Percentiles rank a stretch among this genome's conserved stretches.
Conservation (phyloP, 2,329 filamentous ascomycete species). For the Calonectria pseudoturangicola region DNA sequence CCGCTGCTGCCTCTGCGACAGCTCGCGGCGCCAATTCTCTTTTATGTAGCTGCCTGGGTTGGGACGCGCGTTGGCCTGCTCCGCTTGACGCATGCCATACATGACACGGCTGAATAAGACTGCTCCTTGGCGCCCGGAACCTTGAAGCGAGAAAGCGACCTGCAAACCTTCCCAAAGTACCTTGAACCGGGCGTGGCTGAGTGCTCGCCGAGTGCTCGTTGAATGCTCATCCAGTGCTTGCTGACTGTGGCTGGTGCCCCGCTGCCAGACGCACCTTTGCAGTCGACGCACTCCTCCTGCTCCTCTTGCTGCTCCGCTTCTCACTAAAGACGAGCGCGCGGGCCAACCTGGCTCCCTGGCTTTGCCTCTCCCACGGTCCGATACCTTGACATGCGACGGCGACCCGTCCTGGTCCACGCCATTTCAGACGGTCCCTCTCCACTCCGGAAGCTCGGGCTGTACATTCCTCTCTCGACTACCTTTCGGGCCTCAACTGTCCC, state of each 20-base stretch:
- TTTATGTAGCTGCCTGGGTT: constrained; percentile 18
- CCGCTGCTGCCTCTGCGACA: background rate
- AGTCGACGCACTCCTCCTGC: constrained; percentile 20
- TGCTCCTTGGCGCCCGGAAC: constrained; percentile 15
- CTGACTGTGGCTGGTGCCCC: constrained; percentile 49
- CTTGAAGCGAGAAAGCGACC: constrained; percentile 3
- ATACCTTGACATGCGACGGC: constrained; percentile 53
- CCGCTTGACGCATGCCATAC: constrained; percentile 25
- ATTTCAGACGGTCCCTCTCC: constrained; percentile 52
- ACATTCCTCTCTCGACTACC: constrained; percentile 46
- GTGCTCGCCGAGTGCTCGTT: background rate
- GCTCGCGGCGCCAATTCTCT: background rate
- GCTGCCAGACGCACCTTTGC: constrained; percentile 25
- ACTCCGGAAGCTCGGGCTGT: constrained; percentile 54
- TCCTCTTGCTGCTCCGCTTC: constrained; percentile 41
- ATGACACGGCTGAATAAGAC: constrained; percentile 26
- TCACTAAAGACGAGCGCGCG: constrained; percentile 45
- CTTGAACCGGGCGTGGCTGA: constrained; percentile 21
- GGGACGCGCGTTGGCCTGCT: constrained; percentile 32
- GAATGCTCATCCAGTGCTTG: background rate
- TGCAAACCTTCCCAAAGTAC: constrained; percentile 13
- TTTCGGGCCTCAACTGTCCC: constrained; percentile 38
- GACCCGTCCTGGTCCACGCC: constrained; percentile 52
- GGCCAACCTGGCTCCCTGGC: constrained; percentile 46
- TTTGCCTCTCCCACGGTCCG: constrained; percentile 45